Conservation (phyloP, 2,329 filamentous ascomycete species). For the Penicillium vulpinum region DNA sequence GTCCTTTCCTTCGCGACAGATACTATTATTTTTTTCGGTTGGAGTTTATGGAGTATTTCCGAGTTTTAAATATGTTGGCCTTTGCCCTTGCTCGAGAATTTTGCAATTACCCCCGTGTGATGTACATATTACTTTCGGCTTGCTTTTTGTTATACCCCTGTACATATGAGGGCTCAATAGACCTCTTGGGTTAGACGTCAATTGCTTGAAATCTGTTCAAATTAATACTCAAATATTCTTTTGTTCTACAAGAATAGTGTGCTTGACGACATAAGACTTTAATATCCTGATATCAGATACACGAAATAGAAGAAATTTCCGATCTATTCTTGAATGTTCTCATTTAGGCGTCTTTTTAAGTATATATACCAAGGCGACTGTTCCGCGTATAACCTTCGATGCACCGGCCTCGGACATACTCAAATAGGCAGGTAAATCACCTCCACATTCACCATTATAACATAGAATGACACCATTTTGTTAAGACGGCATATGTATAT, state of each 20-base stretch:
- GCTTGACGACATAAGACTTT: no score
- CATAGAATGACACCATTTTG: conserved; percentile 19
- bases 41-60: conserved; percentile 16
- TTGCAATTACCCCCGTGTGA: background rate
- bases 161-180: conserved; percentile 16
- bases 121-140: conserved; percentile 17
- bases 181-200: conserved; percentile 3
- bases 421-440: conserved; percentile 6
- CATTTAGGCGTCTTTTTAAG: no score
- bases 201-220: background rate
- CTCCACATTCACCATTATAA: conserved; percentile 14
- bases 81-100: background rate
- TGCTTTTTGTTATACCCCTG: background rate
- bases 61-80: background rate
- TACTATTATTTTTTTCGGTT: conserved; percentile 12
- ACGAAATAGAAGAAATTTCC: no score
- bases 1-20: conserved; percentile 1
- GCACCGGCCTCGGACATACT: conserved; percentile 5
- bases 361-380: no score
- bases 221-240: background rate
- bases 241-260: no score
- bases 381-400: no score
- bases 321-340: no score
- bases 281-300: no score
- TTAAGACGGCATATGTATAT: background rate